Base-by-base conservation (phyloP, 441 rosid species). In the Lepidium campestre region DNA sequence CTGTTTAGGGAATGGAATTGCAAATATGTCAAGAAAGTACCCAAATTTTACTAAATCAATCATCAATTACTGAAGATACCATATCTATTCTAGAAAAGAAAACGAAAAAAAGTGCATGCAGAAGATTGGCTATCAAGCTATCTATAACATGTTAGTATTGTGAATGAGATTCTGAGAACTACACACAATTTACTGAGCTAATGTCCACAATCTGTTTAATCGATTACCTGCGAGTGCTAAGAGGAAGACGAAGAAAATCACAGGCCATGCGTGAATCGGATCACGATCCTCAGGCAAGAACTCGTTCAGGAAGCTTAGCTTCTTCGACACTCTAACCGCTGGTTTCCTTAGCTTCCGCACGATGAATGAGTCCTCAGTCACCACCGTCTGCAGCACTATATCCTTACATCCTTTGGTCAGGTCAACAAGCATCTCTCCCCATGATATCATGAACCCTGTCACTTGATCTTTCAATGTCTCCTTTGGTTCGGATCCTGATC, bases 211-310 rank as follows among this genome's bases (percentile, higher is more conserved):
- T 13, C 27, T 45, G 57, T 4, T 2, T 1, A 41, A 17, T 1
- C 14, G 56, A 49, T 19, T 76, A 91, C 98, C 97, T 67, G 90
- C 66, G 63, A 91, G 89, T 23, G 98, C 95, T 17, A 94, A 77
- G 48, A 90, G 65, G 57, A 71, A 81, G 68, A 87, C 96, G 68
- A 85, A 86, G 81, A 88, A 65, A 45, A 94, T 77, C 31, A 94
- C 87, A 29, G 94, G 91, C 97, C 98, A 91, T 12, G 89, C 91
- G 37, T 84, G 93, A 47, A 67, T 75, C 0, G 98, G 99, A 83
- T 94, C 94, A 62, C 91, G 93, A 88, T 94, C 98, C 85, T 94
- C 99, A n/a, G 99, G 98, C 82, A 94, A 83, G 53, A 65, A 90
- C 67, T 95, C 96, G 12, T 95, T 94, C 70, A 91, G 80, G 41